Evolutionary conservation across 2,329 filamentous ascomycete genomes (phyloP).

Genomic region (Diplocarpon mali): DNA sequence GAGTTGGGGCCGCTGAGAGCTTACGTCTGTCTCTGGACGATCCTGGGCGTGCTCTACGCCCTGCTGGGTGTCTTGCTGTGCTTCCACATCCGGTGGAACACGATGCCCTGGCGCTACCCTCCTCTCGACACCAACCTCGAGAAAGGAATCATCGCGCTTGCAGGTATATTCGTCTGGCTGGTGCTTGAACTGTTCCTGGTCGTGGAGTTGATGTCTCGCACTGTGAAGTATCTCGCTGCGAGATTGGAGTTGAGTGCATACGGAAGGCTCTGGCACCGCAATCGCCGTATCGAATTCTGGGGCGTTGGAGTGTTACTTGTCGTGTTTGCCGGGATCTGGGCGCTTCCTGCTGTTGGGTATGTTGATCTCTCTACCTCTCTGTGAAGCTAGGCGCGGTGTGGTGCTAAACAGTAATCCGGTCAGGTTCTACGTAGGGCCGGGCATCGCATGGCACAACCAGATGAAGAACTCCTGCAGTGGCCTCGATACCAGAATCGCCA

Average conservation of each 20-base stretch:
- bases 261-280: neutral
- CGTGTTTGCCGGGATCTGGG: neutral
- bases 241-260: neutral
- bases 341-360: constrained; percentile 6
- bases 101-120: neutral
- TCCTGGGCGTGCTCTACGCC: neutral
- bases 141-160: neutral
- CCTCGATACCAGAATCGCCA: constrained; percentile 11
- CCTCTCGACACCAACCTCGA: neutral
- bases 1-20: neutral
- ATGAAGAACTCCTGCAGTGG: constrained; percentile 18
- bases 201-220: neutral
- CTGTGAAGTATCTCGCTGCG: neutral
- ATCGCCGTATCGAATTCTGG: neutral
- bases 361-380: neutral
- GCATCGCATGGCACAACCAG: constrained; percentile 10
- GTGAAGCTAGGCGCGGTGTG: neutral
- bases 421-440: constrained; percentile 4
- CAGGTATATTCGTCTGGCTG: neutral
- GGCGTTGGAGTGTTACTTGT: neutral
- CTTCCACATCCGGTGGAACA: neutral
- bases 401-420: neutral
- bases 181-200: neutral
- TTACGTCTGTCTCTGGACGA: neutral
- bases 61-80: neutral